These are phyloP conservation scores for Spongispora temasekensis DNA, from an alignment of 1,284 basidiomycete genomes.

Conservation along the genomic window DNA sequence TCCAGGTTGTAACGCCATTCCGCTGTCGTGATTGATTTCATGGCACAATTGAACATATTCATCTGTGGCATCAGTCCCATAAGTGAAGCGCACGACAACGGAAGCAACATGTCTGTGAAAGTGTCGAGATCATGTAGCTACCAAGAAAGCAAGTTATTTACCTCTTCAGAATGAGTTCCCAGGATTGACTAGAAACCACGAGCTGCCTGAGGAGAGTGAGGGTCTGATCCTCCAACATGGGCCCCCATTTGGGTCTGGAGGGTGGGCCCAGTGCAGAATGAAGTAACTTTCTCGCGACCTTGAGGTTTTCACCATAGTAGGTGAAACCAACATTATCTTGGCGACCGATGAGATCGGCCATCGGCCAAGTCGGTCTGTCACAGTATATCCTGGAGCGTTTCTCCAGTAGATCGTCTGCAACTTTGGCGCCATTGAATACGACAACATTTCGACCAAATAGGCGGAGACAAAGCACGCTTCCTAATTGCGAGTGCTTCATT, in stretches of 20 bases:
- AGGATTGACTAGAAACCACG: not conserved
- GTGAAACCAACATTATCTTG: conserved; percentile 14
- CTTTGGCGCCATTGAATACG: conserved; percentile 37
- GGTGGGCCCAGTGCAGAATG: conserved; percentile 10
- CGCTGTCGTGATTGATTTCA: conserved; percentile 9
- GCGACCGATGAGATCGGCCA: conserved; percentile 37
- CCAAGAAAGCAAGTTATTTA: not conserved
- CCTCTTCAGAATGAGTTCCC: conserved; percentile 8
- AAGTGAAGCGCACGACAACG: conserved; percentile 14
- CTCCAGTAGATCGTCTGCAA: conserved; percentile 38
- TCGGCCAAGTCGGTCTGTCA: conserved; percentile 33
- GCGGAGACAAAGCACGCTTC: conserved; percentile 32
- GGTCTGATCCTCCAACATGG: conserved; percentile 15
- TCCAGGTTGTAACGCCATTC: conserved; percentile 14
- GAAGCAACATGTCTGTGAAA: conserved; percentile 14
- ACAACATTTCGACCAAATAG: conserved; percentile 36
- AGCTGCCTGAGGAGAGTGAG: conserved; percentile 9
- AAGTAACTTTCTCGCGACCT: conserved; percentile 11
- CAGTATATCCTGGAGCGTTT: conserved; percentile 40
- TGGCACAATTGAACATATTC: conserved; percentile 12
- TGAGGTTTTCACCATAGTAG: conserved; percentile 14
- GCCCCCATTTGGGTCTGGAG: conserved; percentile 2
- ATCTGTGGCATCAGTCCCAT: conserved; percentile 11
- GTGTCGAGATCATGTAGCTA: not conserved
- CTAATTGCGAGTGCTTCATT: not conserved